Base-by-base conservation (phyloP, 371 early-diverging fungal genomes). In the Massospora cicadina region DNA sequence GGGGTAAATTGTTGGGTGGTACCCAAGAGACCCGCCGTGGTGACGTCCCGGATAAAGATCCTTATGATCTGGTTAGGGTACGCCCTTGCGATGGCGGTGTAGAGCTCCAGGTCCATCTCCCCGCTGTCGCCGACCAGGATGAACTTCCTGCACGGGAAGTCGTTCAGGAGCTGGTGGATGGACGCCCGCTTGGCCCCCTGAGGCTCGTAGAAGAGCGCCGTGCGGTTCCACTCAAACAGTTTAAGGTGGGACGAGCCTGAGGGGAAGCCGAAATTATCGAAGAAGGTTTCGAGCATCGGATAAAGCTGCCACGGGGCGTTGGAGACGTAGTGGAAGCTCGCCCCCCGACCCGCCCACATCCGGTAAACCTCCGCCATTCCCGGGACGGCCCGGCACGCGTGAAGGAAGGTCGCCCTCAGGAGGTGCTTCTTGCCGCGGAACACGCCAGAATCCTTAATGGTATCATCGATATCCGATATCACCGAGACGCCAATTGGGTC, bases 111-210 rank as follows among this genome's bases (percentile, higher is more conserved):
- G 70, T 95, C 95, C 31, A 85, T 80, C 69, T 95, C 91, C 23
- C 92, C 93, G 55, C 87, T 85, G 70, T 95, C 95, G 7, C 95
- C 95, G 17, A 95, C 79, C 10, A 95, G 77, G 29, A 95, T 79
- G 70, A 88, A 95, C 65, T 79, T 79, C 23, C 93, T 81, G n/a
- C 78, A 65, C 12, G 93, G 93, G 65, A 91, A 93, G 65, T 85
- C 87, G 58, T 68, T 59, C 29, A 72, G 67, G 73, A 78, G 72
- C 73, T 67, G 69, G 65, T 62, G 68, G 68, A 71, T 76, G 65
- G 66, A 67, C 60, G 69, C 68, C 58, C 63, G 68, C 72, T 70
- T 77, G 67, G 60, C 71, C 55, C 71, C 76, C 67, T 74, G 71
- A 64, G 72, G 75, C 71, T 70, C 80, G 56, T 74, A 60, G 65